These are phyloP conservation scores for Microbotryomycetes sp. DNA, from an alignment of 1,284 basidiomycete genomes.

Conservation along the genomic window DNA sequence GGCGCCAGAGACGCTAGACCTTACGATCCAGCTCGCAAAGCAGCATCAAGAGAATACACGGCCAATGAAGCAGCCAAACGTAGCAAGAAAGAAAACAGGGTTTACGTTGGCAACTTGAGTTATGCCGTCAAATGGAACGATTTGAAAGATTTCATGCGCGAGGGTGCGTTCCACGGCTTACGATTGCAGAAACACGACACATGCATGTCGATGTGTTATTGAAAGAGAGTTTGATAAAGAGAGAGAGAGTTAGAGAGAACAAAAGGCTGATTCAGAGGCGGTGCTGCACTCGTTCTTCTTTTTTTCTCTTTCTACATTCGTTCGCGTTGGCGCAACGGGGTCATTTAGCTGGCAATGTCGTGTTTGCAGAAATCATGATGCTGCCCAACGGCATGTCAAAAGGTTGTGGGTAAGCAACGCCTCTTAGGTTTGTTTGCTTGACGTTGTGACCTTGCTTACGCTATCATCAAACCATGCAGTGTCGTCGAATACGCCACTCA, in stretches of 20 bases:
- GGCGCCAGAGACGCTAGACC: conserved; percentile 1
- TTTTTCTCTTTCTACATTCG: neutral
- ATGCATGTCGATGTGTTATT: conserved; percentile 53
- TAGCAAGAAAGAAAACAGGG: conserved; percentile 93
- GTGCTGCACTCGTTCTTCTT: neutral
- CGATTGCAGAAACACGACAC: conserved; percentile 39
- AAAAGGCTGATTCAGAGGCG: conserved; percentile 1
- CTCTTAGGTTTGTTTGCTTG: conserved; percentile 1
- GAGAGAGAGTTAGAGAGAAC: neutral
- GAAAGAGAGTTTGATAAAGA: conserved; percentile 45
- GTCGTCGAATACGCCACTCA: conserved; percentile 83
- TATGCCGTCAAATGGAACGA: conserved; percentile 97
- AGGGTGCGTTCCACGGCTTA: conserved; percentile 70
- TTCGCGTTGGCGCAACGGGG: neutral
- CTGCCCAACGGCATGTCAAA: conserved; percentile 95
- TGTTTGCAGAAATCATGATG: conserved; percentile 96
- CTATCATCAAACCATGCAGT: conserved; percentile 46
- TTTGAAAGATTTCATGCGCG: conserved; percentile 96
- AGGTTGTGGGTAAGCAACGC: conserved; percentile 78
- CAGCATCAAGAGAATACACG: conserved; percentile 31
- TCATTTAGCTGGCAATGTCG: conserved; percentile 55
- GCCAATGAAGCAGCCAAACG: conserved; percentile 58
- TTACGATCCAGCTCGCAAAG: conserved; percentile 29
- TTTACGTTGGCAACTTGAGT: conserved; percentile 95
- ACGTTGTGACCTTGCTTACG: neutral